Conservation (phyloP, 139 green algal species). For the Chlorella sp. region DNA sequence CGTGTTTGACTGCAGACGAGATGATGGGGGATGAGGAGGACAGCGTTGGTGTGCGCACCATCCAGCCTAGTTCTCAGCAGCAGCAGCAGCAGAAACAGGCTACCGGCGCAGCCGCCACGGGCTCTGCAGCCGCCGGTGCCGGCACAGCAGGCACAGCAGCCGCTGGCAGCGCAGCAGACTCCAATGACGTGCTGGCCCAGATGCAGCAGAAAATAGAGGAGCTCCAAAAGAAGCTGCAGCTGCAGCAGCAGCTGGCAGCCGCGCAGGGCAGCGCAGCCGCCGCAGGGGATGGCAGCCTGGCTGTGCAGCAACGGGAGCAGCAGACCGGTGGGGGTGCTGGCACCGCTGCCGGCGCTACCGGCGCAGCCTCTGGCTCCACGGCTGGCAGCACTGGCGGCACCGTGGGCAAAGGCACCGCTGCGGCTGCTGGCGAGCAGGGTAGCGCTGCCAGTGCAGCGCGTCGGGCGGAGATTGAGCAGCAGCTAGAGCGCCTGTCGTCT, state of each 20-base stretch:
- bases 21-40: too few species aligned
- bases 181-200: not conserved
- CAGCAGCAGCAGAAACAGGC: not conserved
- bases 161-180: too few species aligned
- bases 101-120: too few species aligned
- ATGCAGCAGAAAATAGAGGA: slow-evolving; percentile 3
- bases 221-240: not conserved
- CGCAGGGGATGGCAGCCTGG: not conserved
- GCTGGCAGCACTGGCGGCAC: not conserved
- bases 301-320: too few species aligned
- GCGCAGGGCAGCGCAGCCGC: not conserved
- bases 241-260: not conserved
- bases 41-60: not conserved
- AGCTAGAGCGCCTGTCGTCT: not conserved
- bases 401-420: not conserved
- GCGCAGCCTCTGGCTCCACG: not conserved
- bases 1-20: too few species aligned
- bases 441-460: not conserved
- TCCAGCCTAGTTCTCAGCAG: not conserved
- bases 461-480: not conserved
- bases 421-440: not conserved
- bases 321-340: too few species aligned
- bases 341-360: not conserved
- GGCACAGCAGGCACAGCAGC: not conserved
- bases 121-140: not conserved